A percentile compares a stretch with the other conserved stretches of the same genome.
phyloP scores from a whole-genome alignment of 768 basidiomycete species.

The Dentipellis fragilis region DNA sequence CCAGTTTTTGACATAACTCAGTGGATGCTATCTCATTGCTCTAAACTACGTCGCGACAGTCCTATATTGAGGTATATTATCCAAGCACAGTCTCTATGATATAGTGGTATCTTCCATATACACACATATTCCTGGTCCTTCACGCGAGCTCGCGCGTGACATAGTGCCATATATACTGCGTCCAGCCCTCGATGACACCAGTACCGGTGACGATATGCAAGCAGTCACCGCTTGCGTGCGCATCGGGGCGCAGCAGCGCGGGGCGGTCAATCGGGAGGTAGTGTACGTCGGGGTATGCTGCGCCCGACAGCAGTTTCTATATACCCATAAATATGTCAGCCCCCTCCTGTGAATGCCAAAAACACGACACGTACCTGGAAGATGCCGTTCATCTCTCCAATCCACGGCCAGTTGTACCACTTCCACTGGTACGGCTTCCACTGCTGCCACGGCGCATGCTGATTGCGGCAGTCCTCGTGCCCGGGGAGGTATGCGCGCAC shows the following conservation, averaged over 20 bases:
- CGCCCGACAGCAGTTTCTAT: slow-evolving; percentile 32
- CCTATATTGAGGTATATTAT: background rate
- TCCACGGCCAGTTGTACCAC: slow-evolving; percentile 61
- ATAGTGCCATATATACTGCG: slow-evolving; percentile 41
- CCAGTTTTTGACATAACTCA: too few species aligned
- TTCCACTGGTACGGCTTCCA: slow-evolving; percentile 33
- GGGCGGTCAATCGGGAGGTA: slow-evolving; percentile 55
- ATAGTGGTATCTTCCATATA: background rate
- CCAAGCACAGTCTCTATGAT: background rate
- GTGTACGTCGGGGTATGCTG: slow-evolving; percentile 42
- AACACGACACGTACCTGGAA: slow-evolving; percentile 37
- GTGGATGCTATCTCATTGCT: too few species aligned
- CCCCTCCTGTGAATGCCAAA: too few species aligned
- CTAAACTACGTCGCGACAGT: too few species aligned
- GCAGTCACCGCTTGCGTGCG: slow-evolving; percentile 38
- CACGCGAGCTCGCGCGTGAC: slow-evolving; percentile 27
- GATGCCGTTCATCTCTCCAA: slow-evolving; percentile 43
- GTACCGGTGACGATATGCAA: slow-evolving; percentile 36
- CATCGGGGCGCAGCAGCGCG: slow-evolving; percentile 52
- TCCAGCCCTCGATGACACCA: slow-evolving; percentile 42
- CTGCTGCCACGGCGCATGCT: slow-evolving; percentile 33
- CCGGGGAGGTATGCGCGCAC: slow-evolving; percentile 55
- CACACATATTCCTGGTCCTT: background rate
- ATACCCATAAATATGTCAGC: slow-evolving; percentile 2
- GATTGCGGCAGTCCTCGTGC: slow-evolving; percentile 53